Evolutionary conservation across 768 basidiomycete species (phyloP).

Genomic region (Psilocybe tampanensis): DNA sequence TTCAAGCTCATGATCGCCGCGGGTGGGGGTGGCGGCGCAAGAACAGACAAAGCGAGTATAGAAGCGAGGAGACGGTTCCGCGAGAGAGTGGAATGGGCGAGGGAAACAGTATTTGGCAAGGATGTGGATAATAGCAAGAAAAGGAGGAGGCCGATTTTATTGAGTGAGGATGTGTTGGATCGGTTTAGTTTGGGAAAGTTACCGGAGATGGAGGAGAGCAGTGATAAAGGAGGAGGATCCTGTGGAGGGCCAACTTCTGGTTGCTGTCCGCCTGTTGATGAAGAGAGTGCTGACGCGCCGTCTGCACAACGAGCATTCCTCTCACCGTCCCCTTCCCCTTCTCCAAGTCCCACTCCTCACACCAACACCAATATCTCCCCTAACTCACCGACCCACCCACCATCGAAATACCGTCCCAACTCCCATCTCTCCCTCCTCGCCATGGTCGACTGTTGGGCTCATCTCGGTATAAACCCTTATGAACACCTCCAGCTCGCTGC

Average conservation of each 20-base stretch:
- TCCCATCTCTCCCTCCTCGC: constrained; percentile 93
- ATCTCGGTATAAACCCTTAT: constrained; percentile 84
- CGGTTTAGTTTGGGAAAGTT: constrained; percentile 78
- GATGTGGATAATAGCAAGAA: constrained; percentile 14
- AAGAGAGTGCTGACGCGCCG: background rate
- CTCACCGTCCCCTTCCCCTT: constrained; percentile 6
- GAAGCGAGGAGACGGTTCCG: constrained; percentile 54
- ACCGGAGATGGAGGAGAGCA: constrained; percentile 1
- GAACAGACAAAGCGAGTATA: constrained; percentile 17
- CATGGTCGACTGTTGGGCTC: constrained; percentile 99
- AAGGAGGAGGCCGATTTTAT: constrained; percentile 64
- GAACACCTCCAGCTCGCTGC: constrained; percentile 91
- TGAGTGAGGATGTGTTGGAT: constrained; percentile 85
- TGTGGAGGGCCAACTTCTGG: background rate
- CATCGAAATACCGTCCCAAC: constrained; percentile 58
- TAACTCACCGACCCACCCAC: constrained; percentile 35
- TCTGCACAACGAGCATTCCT: background rate
- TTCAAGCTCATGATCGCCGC: constrained; percentile 91
- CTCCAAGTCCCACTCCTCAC: background rate
- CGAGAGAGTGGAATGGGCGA: constrained; percentile 71
- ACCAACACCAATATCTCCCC: constrained; percentile 11
- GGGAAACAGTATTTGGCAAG: constrained; percentile 73
- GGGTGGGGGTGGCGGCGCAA: constrained; percentile 33
- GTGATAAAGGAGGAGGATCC: background rate
- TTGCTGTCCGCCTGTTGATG: background rate